phyloP scores from a whole-genome alignment of 192 early-diverging fungal species.

The Backusella morwellensis region DNA sequence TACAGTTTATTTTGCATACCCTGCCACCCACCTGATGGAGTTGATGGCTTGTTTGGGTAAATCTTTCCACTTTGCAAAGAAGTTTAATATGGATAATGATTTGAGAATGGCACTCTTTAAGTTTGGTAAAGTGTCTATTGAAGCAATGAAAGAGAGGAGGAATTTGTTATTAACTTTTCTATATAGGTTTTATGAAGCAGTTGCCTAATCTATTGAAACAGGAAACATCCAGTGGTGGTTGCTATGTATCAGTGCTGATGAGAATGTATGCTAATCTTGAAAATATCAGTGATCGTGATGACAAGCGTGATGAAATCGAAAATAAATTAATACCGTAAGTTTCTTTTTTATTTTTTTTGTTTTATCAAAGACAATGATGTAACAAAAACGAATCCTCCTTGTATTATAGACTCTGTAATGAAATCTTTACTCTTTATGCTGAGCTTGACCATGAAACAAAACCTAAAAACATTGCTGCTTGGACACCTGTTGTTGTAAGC shows the following conservation, averaged over 20 bases:
- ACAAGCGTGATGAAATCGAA: constrained; percentile 37
- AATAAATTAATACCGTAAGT: constrained; percentile 43
- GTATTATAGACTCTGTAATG: constrained; percentile 40
- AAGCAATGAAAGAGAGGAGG: neutral
- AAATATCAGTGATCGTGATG: constrained; percentile 38
- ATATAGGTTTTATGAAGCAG: constrained; percentile 78
- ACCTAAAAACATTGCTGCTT: constrained; percentile 65
- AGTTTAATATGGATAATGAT: constrained; percentile 76
- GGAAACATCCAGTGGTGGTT: constrained; percentile 75
- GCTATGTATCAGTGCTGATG: constrained; percentile 66
- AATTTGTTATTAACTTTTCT: neutral
- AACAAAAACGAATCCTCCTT: neutral
- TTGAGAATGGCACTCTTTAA: constrained; percentile 79
- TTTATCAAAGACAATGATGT: neutral
- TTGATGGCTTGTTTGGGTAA: constrained; percentile 79
- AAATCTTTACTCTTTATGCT: constrained; percentile 63
- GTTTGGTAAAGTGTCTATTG: constrained; percentile 35
- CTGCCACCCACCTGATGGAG: constrained; percentile 63
- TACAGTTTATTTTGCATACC: constrained; percentile 56
- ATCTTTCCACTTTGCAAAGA: constrained; percentile 75
- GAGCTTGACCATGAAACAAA: constrained; percentile 70
- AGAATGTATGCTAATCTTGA: constrained; percentile 56
- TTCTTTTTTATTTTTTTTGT: no score
- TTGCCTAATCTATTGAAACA: constrained; percentile 90
- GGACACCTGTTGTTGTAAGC: constrained; percentile 73